These are phyloP conservation scores for Saprolegnia parasitica DNA, from an alignment of 352 stramenopile genomes.

Conservation along the genomic window DNA sequence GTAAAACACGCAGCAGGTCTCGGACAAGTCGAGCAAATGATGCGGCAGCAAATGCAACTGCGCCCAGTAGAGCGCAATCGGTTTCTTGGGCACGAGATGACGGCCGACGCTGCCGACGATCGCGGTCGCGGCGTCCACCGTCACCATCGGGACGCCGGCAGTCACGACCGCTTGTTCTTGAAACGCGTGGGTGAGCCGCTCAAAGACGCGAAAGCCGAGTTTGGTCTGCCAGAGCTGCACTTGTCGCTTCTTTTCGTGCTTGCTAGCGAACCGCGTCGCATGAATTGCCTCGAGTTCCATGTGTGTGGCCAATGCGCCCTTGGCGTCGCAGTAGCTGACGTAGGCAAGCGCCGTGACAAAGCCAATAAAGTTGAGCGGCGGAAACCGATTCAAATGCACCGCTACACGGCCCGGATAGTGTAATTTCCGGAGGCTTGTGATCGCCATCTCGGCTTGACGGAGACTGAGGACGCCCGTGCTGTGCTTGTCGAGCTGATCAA, in stretches of 20 bases:
- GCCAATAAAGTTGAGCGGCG: not conserved
- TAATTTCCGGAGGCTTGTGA: not conserved
- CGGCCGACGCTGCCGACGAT: not conserved
- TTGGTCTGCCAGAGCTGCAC: not conserved
- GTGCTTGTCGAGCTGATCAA: not conserved
- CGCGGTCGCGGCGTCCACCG: not conserved
- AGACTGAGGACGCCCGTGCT: not conserved
- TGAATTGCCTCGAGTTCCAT: not conserved
- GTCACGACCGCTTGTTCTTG: not conserved
- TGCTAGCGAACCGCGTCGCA: not conserved
- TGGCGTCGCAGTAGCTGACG: not conserved
- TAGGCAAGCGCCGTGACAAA: not conserved
- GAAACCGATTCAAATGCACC: not conserved
- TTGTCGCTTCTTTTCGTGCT: not conserved
- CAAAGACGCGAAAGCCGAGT: not conserved
- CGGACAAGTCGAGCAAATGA: not conserved
- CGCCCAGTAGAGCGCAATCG: not conserved
- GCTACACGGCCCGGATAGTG: not conserved
- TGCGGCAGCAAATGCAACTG: not conserved
- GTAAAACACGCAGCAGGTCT: not conserved
- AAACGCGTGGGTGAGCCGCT: not conserved
- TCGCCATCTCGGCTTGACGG: not conserved
- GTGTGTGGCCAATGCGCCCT: not conserved
- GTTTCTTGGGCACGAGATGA: not conserved
- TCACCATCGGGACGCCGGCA: not conserved